Evolutionary conservation across 176 grass and related monocot genomes (phyloP), one percentile per base, ranked within the genome.

Genomic region (Zoysia pacifica): DNA sequence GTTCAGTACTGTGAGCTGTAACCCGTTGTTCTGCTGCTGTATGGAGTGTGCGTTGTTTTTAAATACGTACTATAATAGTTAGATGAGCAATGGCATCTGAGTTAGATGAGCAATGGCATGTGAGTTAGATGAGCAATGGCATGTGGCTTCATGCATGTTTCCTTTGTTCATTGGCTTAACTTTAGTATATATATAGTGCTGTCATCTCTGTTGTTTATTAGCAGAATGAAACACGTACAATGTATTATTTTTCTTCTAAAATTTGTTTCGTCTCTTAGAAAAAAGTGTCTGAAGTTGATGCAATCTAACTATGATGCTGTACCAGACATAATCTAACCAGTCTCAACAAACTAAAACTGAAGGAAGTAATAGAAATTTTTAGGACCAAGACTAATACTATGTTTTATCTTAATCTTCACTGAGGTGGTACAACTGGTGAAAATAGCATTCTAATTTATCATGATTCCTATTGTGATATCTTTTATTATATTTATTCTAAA

Each of bases 191-290:
- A 28, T 28, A 28, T 28, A 45, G 69, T 19, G 20, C 67, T 79
- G 11, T 74, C 44, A 45, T 87, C 11, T 48, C 5, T 13, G 0
- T 86, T 79, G 43, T 67, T 73, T 78, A 43, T 61, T 45, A 43
- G 43, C 12, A 60, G 14, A 60, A 50, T 60, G 18, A 51, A 75
- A 2, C 3, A 1, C 47, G 0, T 13, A 44, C 9, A 11, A 35
- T 18, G 5, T 44, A 4, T 40, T 35, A 36, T 72, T 14, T 18
- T 47, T 68, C 65, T 51, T 11, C 4, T 14, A 19, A 78, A 58
- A 18, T 28, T 48, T 51, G 0, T 28, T 55, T 14, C 46, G 42
- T 70, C 50, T 62, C 59, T 64, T 64, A 63, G 46, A 39, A 69
- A 63, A 63, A 20, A 38, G 11, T 13, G 44, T 28, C 10, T 68